Conservation (phyloP, 1,284 basidiomycete species). For the Apiotrichum veenhuisii region DNA sequence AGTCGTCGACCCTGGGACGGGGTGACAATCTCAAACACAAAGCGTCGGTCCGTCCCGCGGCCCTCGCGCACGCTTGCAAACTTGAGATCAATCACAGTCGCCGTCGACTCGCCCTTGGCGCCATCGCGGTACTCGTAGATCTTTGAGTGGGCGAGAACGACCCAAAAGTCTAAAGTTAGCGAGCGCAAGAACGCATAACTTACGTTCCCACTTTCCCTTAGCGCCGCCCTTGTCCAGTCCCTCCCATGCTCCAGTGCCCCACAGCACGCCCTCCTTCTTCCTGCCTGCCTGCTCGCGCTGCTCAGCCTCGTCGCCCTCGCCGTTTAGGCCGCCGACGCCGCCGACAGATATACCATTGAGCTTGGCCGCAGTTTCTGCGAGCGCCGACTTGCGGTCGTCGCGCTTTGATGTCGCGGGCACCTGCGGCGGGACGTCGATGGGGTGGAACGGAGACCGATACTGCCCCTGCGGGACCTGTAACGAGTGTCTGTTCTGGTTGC, state of each 20-base stretch:
- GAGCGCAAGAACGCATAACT: constrained; percentile 17
- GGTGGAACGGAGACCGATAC: constrained; percentile 31
- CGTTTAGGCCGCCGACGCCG: constrained; percentile 36
- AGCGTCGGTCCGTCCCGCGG: constrained; percentile 46
- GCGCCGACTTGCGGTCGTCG: constrained; percentile 3
- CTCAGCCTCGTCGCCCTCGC: constrained; percentile 42
- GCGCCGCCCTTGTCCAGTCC: constrained; percentile 35
- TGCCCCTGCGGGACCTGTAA: constrained; percentile 20
- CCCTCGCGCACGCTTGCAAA: constrained; percentile 50
- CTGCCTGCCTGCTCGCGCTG: constrained; percentile 42
- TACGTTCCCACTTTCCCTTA: constrained; percentile 48
- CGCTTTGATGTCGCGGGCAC: not conserved
- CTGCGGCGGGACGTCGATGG: constrained; percentile 5
- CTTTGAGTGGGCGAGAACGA: constrained; percentile 47
- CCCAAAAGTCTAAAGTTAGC: constrained; percentile 40
- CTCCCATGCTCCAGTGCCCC: constrained; percentile 48
- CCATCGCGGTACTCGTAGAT: constrained; percentile 50
- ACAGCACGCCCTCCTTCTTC: constrained; percentile 49
- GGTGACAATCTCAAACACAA: constrained; percentile 55
- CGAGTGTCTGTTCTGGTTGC: constrained; percentile 19
- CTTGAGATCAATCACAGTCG: constrained; percentile 48
- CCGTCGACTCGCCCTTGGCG: constrained; percentile 33
- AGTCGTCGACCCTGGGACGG: constrained; percentile 50
- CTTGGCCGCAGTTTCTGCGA: constrained; percentile 20
- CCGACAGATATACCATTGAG: constrained; percentile 22